phyloP scores from a whole-genome alignment of 768 basidiomycete species.

The Paxillus involutus region DNA sequence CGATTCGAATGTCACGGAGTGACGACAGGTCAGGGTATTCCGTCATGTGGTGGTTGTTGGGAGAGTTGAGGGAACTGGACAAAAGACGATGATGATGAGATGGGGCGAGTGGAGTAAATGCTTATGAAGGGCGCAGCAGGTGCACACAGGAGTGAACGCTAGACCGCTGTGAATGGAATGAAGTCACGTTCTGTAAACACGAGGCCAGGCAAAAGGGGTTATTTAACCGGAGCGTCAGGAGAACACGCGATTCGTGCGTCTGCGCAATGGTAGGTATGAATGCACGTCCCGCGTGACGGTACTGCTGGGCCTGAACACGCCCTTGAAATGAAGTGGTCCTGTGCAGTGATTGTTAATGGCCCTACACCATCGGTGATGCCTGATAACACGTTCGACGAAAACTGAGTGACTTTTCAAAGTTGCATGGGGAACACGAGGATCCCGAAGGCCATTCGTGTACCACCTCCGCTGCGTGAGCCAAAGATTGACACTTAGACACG shows the following conservation, averaged over 20 bases:
- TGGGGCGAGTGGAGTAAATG: background rate
- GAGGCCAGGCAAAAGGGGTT: conserved; percentile 32
- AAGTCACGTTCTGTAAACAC: conserved; percentile 15
- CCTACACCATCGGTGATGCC: background rate
- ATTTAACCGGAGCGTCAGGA: conserved; percentile 3
- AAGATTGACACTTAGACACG: no score
- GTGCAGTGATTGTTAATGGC: background rate
- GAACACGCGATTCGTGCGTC: conserved; percentile 2
- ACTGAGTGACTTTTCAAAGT: no score
- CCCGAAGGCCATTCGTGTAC: no score
- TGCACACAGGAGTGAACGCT: conserved; percentile 4
- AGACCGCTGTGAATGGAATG: conserved; percentile 14
- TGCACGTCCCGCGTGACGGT: background rate
- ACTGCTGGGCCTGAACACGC: conserved; percentile 1
- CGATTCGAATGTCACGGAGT: conserved; percentile 25
- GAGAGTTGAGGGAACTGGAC: background rate
- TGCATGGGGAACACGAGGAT: background rate
- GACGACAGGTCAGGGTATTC: conserved; percentile 23
- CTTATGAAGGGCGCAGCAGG: background rate
- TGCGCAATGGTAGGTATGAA: background rate
- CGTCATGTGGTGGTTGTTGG: conserved; percentile 14
- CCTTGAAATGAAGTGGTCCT: background rate
- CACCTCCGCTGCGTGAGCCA: no score
- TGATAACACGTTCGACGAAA: background rate
- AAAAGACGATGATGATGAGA: background rate